Evolutionary conservation across 1,284 basidiomycete genomes (phyloP).

Genomic region (Tilletia setariae): DNA sequence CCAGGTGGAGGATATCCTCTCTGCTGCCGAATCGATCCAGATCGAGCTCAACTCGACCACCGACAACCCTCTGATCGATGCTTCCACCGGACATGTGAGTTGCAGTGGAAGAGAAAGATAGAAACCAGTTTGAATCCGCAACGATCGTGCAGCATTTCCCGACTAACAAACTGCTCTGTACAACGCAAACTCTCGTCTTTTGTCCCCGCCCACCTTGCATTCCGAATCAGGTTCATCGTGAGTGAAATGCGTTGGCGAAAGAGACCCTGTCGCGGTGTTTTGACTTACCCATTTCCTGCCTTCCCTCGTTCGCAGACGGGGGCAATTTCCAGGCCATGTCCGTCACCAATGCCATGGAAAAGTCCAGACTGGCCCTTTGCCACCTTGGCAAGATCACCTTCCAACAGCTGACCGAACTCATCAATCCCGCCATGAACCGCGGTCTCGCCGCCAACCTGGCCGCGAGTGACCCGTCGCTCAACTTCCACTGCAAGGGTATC

Average conservation of each 20-base stretch:
- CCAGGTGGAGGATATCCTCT: conserved; percentile 23
- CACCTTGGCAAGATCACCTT: conserved; percentile 80
- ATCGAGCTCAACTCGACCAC: conserved; percentile 27
- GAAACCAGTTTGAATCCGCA: too few species aligned
- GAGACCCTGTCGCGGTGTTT: too few species aligned
- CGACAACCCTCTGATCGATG: conserved; percentile 35
- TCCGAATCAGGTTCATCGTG: too few species aligned
- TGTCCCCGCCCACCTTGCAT: too few species aligned
- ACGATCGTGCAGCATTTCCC: too few species aligned
- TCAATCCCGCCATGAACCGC: conserved; percentile 55
- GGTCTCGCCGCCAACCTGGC: conserved; percentile 40
- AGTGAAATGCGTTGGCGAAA: too few species aligned
- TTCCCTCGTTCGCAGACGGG: conserved; percentile 25
- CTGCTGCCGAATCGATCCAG: conserved; percentile 18
- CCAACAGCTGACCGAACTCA: conserved; percentile 75
- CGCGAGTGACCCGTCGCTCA: conserved; percentile 53
- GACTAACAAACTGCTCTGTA: too few species aligned
- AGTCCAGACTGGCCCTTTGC: conserved; percentile 73
- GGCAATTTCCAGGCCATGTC: conserved; percentile 60
- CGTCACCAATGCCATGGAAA: conserved; percentile 82
- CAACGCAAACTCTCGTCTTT: too few species aligned
- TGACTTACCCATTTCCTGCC: too few species aligned
- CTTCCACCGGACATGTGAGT: conserved; percentile 32
- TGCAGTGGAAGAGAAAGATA: too few species aligned
- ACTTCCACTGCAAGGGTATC: conserved; percentile 79